Evolutionary conservation across 306 rosid genomes (phyloP).

Genomic region (Medicago ruthenica): DNA sequence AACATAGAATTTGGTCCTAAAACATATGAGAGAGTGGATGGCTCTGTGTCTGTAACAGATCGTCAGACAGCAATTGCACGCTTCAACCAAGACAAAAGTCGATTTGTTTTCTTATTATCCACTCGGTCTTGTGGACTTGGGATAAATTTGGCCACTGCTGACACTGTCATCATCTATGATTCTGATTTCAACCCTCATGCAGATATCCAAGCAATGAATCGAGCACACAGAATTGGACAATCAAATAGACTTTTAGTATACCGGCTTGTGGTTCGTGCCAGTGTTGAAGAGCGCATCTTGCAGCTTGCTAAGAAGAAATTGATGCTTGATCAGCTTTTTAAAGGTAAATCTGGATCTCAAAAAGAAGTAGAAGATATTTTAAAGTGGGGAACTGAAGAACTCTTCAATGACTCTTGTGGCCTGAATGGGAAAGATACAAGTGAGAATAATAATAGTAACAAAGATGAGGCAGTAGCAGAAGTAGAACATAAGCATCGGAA

Average conservation of each 20-base stretch:
- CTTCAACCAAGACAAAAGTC: slow-evolving; percentile 96
- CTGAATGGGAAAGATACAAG: slow-evolving; percentile 62
- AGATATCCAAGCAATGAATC: slow-evolving; percentile 99
- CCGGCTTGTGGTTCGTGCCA: slow-evolving; percentile 98
- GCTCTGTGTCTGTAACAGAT: slow-evolving; percentile 92
- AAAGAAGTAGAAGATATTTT: slow-evolving; percentile 97
- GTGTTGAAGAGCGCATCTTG: slow-evolving; percentile 99
- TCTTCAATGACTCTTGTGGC: slow-evolving; percentile 74
- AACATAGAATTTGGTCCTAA: slow-evolving; percentile 94
- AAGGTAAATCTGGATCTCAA: slow-evolving; percentile 95
- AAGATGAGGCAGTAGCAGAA: slow-evolving; percentile 77
- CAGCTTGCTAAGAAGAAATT: slow-evolving; percentile 99
- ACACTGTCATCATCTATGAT: slow-evolving; percentile 98
- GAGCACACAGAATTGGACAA: slow-evolving; percentile 99
- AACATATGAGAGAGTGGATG: slow-evolving; percentile 97
- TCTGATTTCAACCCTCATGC: slow-evolving; percentile 99
- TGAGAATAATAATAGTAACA: slow-evolving; percentile 71
- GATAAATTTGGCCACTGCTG: slow-evolving; percentile 98
- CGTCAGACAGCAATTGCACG: slow-evolving; percentile 97
- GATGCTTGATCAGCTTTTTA: slow-evolving; percentile 99
- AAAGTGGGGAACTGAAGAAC: slow-evolving; percentile 99
- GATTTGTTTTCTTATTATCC: slow-evolving; percentile 95
- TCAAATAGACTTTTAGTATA: slow-evolving; percentile 96
- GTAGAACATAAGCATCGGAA: slow-evolving; percentile 84
- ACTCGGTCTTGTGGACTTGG: slow-evolving; percentile 99